Base-by-base conservation (phyloP, 2,329 filamentous ascomycete genomes). In the Colletotrichum nymphaeae region DNA sequence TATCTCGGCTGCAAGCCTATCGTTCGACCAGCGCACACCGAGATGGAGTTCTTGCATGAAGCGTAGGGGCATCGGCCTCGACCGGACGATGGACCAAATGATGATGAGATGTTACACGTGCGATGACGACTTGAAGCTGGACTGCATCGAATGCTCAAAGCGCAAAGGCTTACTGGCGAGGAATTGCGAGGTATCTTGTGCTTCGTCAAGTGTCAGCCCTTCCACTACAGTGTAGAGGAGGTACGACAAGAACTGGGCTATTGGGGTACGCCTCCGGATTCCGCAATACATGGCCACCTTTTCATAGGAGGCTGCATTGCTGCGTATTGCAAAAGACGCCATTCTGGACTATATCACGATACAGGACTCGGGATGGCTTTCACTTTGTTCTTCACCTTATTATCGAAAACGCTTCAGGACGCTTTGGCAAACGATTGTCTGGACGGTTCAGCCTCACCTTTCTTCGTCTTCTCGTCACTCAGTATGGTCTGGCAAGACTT, bases 351-450 rank as follows among this genome's bases (percentile, higher is more conserved):
- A 85, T 79, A 83, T 85, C 83, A 84, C 82, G 81, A 80, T 86
- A 85, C 86, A 88, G 86, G 84, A 85, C 83, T 56, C 83, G 81
- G 85, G 82, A 86, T 83, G 84, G 83, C 84, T 84, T 84, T 84
- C 83, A 82, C 84, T 85, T 83, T 77, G 66, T 71, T 75, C 63
- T 80, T 79, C 75, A 74, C 78, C 69, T 56, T 63, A 55, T 63
- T 74, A 55, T 62, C 62, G 62, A 67, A 74, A 73, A 67, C 32
- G 30, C 63, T 65, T 46, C 69, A 42, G 58, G 16, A 62, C 57
- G 26, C 56, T 66, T 49, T 35, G 60, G 53, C 60, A 46, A 49
- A 55, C 71, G 56, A 72, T 66, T 59, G 46, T 64, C 57, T 67
- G 62, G 73, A 65, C 53, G 62, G 71, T 42, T 37, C 42, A 59